Percentiles rank a stretch among this genome's conserved stretches.
These are phyloP conservation scores for Apocynum venetum DNA, from an alignment of 257 asterid species.

Conservation along the genomic window DNA sequence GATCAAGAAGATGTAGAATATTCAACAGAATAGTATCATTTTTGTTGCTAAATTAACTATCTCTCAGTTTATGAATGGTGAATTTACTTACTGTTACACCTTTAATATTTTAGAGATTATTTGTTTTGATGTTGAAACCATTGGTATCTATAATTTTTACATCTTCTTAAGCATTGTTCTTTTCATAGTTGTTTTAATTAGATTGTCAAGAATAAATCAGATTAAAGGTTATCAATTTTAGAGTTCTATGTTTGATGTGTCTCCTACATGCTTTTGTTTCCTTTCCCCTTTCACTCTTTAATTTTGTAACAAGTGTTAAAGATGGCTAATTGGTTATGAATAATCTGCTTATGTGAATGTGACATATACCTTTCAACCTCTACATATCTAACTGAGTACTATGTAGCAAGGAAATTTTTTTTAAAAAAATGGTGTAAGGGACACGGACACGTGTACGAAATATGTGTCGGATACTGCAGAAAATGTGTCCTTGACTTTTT, in stretches of 20 bases:
- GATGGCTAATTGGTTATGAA: background rate
- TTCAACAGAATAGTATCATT: background rate
- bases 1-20: background rate
- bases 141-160: background rate
- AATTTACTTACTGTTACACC: background rate
- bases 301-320: background rate
- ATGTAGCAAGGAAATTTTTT: too few relatives aligned
- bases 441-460: too few relatives aligned
- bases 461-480: too few relatives aligned
- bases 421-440: too few relatives aligned
- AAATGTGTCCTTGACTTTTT: too few relatives aligned
- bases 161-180: background rate
- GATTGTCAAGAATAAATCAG: too few relatives aligned
- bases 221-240: too few relatives aligned
- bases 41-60: too few relatives aligned
- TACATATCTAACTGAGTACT: background rate
- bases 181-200: background rate
- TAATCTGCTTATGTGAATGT: background rate
- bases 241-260: background rate
- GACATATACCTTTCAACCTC: background rate
- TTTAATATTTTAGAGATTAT: background rate
- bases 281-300: background rate
- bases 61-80: background rate
- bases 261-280: background rate
- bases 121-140: background rate